Base-by-base conservation (phyloP, 768 basidiomycete genomes). In the Russula lepida region DNA sequence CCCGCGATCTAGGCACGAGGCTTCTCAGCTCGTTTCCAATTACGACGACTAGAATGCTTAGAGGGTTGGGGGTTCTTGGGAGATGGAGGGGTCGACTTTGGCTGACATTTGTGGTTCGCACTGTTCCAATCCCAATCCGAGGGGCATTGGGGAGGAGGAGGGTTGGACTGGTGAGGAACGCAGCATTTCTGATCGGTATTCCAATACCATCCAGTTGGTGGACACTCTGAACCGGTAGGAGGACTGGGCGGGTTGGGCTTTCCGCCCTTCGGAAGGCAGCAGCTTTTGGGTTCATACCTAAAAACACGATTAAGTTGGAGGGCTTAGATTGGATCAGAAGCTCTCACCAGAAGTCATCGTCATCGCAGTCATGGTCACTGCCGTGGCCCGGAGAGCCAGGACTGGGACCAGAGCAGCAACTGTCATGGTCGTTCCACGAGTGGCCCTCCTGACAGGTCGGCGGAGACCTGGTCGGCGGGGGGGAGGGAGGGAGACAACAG, bases 121-220 rank as follows among this genome's bases (percentile, higher is more conserved):
- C 72, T 72, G 60, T 62, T 63, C 85, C 83, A 86, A 23, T 66
- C 64, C 75, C 78, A 80, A 48, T 74, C 74, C 13, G 66, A 70
- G 12, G 66, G 68, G 71, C 84, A 85, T 60, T 68, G 64, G 19
- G 73, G 71, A 46, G 76, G 71, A 37, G 81, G 79, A 23, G 71
- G 71, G 64, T 73, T 71, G 6, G 78, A 79, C 63, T 77, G 67
- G 50, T 70, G 70, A 56, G 84, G 84, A 27, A 79, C 75, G 68
- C 83, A 85, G 73, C 81, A 84, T 23, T 74, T 72, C 66, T 79
- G 74, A 25, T 70, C 71, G 5, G 64, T 55, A 61, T 73, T 70
- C 82, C 82, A 84, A 68, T 80, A 81, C 72, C 80, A 78, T 53
- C 70, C 72, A 25, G 75, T 73, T n/a, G 69, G 65, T 37, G 81